Evolutionary conservation across 176 grass and related monocot species (phyloP).

Genomic region (Bromus sterilis): DNA sequence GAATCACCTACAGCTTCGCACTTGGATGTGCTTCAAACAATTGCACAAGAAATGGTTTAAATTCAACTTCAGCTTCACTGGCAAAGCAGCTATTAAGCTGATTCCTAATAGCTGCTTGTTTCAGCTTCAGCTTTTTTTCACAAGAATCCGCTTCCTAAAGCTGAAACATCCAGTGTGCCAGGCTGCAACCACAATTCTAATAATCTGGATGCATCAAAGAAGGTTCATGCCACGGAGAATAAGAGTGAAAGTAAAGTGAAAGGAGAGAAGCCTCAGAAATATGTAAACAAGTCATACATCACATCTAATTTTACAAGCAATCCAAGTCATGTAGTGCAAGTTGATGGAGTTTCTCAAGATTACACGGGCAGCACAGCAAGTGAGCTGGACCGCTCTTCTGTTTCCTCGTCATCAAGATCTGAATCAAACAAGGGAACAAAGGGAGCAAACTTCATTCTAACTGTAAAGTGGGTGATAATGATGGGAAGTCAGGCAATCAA

Average conservation of each 20-base stretch:
- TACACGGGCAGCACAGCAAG: neutral
- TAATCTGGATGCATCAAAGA: conserved; percentile 12
- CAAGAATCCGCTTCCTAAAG: too few relatives aligned
- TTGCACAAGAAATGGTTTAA: too few relatives aligned
- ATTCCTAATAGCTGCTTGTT: too few relatives aligned
- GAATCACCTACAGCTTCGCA: too few relatives aligned
- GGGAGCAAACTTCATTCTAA: conserved; percentile 3
- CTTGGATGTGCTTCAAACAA: too few relatives aligned
- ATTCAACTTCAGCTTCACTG: too few relatives aligned
- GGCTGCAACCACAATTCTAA: neutral
- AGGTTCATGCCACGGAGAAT: neutral
- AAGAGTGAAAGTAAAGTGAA: conserved; percentile 21
- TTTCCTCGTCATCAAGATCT: conserved; percentile 5
- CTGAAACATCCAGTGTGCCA: conserved; percentile 9
- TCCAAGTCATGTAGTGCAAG: neutral
- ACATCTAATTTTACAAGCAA: neutral
- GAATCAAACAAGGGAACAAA: neutral
- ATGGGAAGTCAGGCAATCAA: conserved; percentile 30
- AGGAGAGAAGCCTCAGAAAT: conserved; percentile 21
- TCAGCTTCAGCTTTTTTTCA: too few relatives aligned
- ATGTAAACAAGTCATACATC: conserved; percentile 16
- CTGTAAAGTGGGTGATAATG: conserved; percentile 27
- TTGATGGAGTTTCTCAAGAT: neutral
- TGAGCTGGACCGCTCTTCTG: conserved; percentile 15
- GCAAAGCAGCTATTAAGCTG: too few relatives aligned